phyloP scores from a whole-genome alignment of 805 yeast genomes.

The Starmerella bombi region DNA sequence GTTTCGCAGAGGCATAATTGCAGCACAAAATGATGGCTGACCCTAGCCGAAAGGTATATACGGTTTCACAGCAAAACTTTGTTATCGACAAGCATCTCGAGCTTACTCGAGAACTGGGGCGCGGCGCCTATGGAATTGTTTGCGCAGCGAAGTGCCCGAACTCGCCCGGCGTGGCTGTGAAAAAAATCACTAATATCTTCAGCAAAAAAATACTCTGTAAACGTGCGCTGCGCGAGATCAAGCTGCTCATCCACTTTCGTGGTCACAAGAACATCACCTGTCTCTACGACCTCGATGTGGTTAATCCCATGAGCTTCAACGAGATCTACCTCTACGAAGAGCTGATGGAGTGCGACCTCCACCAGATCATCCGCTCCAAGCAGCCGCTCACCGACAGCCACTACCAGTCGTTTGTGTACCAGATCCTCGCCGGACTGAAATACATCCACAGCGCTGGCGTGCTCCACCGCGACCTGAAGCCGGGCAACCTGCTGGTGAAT shows the following conservation, averaged over 20 bases:
- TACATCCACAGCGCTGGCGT: slow-evolving; percentile 90
- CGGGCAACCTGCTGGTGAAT: slow-evolving; percentile 71
- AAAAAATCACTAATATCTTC: slow-evolving; percentile 90
- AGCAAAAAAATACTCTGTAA: slow-evolving; percentile 82
- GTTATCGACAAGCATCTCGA: slow-evolving; percentile 80
- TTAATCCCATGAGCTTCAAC: slow-evolving; percentile 65
- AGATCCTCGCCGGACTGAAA: slow-evolving; percentile 77
- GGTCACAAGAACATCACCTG: slow-evolving; percentile 96
- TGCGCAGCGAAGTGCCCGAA: slow-evolving; percentile 69
- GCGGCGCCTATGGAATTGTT: slow-evolving; percentile 95
- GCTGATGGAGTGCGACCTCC: slow-evolving; percentile 98
- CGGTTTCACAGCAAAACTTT: slow-evolving; percentile 81
- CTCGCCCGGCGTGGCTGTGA: slow-evolving; percentile 79
- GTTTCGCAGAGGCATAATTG: too few relatives aligned
- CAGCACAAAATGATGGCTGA: slow-evolving; percentile 14
- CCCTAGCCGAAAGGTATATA: slow-evolving; percentile 32
- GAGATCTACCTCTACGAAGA: slow-evolving; percentile 92
- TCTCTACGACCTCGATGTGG: slow-evolving; percentile 84
- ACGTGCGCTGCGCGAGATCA: slow-evolving; percentile 81
- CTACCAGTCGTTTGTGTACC: slow-evolving; percentile 85
- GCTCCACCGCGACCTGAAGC: slow-evolving; percentile 84
- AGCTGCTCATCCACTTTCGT: slow-evolving; percentile 78
- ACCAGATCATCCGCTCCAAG: slow-evolving; percentile 86
- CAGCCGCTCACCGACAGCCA: slow-evolving; percentile 84
- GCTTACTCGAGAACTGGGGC: slow-evolving; percentile 85